These are phyloP conservation scores for Theobroma cacao DNA, from an alignment of 345 rosid genomes.

Conservation along the genomic window DNA sequence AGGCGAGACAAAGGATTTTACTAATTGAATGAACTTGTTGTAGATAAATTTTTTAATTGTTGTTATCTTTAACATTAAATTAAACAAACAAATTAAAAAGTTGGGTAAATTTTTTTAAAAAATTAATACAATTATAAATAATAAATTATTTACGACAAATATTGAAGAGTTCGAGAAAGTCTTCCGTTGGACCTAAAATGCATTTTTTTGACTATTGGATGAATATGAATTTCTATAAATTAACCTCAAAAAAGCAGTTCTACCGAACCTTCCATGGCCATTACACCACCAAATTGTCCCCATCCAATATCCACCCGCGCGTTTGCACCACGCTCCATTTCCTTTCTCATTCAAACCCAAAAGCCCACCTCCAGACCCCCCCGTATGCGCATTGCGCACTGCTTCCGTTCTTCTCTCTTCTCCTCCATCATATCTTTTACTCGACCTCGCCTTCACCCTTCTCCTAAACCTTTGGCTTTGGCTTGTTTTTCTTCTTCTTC, in stretches of 20 bases:
- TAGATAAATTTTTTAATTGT: too few relatives aligned
- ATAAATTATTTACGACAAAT: too few relatives aligned
- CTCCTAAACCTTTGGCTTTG: conserved; percentile 6
- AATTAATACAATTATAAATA: too few relatives aligned
- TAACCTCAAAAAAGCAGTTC: neutral
- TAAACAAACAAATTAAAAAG: too few relatives aligned
- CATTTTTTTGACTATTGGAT: neutral
- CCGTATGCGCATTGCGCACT: conserved; percentile 32
- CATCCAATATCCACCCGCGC: neutral
- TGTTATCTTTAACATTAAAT: too few relatives aligned
- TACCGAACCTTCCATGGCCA: neutral
- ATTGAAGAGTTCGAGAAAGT: too few relatives aligned
- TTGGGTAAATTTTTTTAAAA: too few relatives aligned
- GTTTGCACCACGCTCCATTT: neutral
- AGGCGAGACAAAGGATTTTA: too few relatives aligned
- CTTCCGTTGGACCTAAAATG: too few relatives aligned
- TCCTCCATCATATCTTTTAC: neutral
- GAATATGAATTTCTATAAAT: conserved; percentile 1
- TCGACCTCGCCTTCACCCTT: neutral
- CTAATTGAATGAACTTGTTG: too few relatives aligned
- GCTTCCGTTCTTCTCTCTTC: conserved; percentile 6
- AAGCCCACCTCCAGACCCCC: too few relatives aligned
- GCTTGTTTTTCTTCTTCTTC: conserved; percentile 6
- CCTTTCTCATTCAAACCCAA: neutral
- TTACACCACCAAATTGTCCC: neutral